Conservation (phyloP, 768 basidiomycete species). For the Hypholoma fasciculare region DNA sequence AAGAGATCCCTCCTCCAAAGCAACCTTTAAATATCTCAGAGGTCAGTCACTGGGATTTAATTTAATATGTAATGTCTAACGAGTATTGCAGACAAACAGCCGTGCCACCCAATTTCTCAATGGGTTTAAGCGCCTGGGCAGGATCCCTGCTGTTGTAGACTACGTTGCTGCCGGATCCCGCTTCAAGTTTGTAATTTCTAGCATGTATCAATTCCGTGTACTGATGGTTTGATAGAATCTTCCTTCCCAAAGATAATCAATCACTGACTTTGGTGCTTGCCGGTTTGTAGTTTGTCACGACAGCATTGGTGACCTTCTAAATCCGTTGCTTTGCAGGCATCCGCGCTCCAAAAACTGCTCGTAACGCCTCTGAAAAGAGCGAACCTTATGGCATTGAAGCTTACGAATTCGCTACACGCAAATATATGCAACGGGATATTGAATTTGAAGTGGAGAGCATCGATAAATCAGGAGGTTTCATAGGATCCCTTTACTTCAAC, state of each 20-base stretch:
- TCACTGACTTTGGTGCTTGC: conserved; percentile 90
- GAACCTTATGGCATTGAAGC: conserved; percentile 90
- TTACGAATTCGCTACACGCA: conserved; percentile 71
- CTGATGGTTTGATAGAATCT: conserved; percentile 50
- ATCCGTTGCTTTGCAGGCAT: conserved; percentile 54
- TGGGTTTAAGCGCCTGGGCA: conserved; percentile 87
- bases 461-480: conserved; percentile 96
- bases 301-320: background rate
- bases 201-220: background rate
- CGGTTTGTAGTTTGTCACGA: conserved; percentile 38
- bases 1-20: conserved; percentile 79
- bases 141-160: conserved; percentile 84
- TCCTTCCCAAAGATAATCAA: conserved; percentile 90
- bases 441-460: conserved; percentile 89
- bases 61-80: background rate
- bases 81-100: conserved; percentile 46
- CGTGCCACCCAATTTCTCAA: conserved; percentile 89
- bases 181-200: conserved; percentile 68
- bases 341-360: conserved; percentile 84
- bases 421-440: conserved; percentile 93
- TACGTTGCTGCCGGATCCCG: conserved; percentile 93
- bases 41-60: conserved; percentile 36
- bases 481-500: conserved; percentile 82
- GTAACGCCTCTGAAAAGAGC: conserved; percentile 77
- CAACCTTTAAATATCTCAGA: conserved; percentile 92